Base-by-base conservation (phyloP, 805 yeast genomes). In the Ogataea polymorpha region DNA sequence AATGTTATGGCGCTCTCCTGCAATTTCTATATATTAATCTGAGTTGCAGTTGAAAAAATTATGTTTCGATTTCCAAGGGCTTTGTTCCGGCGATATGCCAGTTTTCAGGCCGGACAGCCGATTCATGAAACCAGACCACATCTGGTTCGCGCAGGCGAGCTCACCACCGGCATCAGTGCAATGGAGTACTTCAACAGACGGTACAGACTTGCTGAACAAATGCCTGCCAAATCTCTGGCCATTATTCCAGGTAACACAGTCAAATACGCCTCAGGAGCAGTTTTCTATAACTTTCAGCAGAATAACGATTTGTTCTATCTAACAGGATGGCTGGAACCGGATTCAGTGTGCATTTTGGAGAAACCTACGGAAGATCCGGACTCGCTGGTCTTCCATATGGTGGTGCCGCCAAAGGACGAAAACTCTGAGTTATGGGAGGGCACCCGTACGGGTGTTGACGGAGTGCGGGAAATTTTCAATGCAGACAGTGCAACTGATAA, bases 371-470 rank as follows among this genome's bases (percentile, higher is more conserved):
- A 70, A 39, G 64, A 72, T 43, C 65, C 74, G n/a, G 76, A 73
- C 18, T 76, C 79, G 37, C 69, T 77, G 25, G 59, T 74, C 7
- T 76, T 86, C 49, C 91, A 86, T 52, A 75, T 93, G 82, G 66
- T 89, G 36, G 96, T 91, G 3, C 96, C 89, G 3, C 89, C 88
- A 12, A 83, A 84, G 58, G 85, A 90, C 57, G 74, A 79, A 5
- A 71, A 70, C 35, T 77, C 75, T 16, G 99, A 93, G 63, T 78
- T 83, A 48, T 93, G 99, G 99, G 97, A 91, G 53, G 99, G 99
- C 10, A 82, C 77, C 32, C 75, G 95, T 53, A 83, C 95, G 13
- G 99, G 99, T 1, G 72, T 81, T 3, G 77, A 81, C 35, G 96
- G 95, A 12, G 96, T 83, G 0, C 66, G 64, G 29, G 91, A 88